Evolutionary conservation across 495 filamentous ascomycete genomes (phyloP), one percentile per base, ranked within the genome.

Genomic region (Aspergillus nanangensis): DNA sequence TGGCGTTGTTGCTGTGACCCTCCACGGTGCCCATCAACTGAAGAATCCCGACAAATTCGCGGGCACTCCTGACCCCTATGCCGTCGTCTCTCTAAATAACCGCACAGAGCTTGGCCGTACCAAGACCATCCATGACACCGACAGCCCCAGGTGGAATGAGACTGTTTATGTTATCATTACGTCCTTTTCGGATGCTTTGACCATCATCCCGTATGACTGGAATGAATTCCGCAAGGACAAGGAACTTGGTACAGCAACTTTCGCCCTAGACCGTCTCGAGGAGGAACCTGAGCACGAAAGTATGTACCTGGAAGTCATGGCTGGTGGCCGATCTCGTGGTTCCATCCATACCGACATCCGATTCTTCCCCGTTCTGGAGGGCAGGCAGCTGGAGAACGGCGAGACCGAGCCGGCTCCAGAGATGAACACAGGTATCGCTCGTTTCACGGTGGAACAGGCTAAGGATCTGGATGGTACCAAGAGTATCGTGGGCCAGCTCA

Each of bases 171-270:
- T 96, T 50, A 91, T 97, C 47, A 77, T 99, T 53, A 92, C 88
- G 7, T 94, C 87, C 17, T 83, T 93, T 51, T 84, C 85, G 37
- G 93, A 97, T 57, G 71, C 84, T 13, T 74, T 99, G 47, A 90
- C 89, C 20, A 71, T 97, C 33, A 78, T 84, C 23, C 60, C 95
- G 21, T 96, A 78, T 55, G 93, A 99, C 66, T 97, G 82, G 77
- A 99, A 99, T 51, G 94, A 96, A 38, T 84, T 82, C 63, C 81
- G 93, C 47, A 97, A 97, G 71, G 90, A 97, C 66, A 96, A 96
- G 74, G 88, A 95, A 59, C 81, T 99, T 41, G 94, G 94, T 32
- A 75, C 79, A 31, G 86, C 87, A 4, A 87, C 82, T 3, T 99
- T 97, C 62, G 71, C 80, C 9, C 69, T 99, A 27, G 90, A 96